Evolutionary conservation across 176 grass and related monocot genomes (phyloP).

Genomic region (Oryza glumipatula): DNA sequence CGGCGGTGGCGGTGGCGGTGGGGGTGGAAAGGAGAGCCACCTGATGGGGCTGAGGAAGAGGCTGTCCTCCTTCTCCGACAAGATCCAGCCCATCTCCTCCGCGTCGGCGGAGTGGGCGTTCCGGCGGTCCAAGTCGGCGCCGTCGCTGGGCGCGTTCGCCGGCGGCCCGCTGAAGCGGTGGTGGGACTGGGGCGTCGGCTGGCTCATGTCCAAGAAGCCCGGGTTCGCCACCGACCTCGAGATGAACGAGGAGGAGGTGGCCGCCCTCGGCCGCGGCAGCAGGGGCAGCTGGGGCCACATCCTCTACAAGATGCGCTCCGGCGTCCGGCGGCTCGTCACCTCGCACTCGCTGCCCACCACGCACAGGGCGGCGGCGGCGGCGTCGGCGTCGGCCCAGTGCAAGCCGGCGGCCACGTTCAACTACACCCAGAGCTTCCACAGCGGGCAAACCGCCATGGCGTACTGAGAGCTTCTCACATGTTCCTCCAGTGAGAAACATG

Average conservation of each 20-base stretch:
- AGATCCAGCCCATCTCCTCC: conserved; percentile 86
- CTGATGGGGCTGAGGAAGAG: conserved; percentile 74
- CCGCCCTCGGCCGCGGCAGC: conserved; percentile 63
- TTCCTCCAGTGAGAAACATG: neutral
- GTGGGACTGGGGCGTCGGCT: conserved; percentile 79
- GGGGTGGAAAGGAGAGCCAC: conserved; percentile 42
- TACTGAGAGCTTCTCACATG: conserved; percentile 4
- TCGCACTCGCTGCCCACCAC: conserved; percentile 52
- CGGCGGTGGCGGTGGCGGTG: neutral
- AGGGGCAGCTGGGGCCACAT: conserved; percentile 72
- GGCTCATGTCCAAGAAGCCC: conserved; percentile 76
- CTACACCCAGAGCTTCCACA: conserved; percentile 67
- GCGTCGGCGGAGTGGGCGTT: conserved; percentile 63
- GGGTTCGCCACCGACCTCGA: conserved; percentile 78
- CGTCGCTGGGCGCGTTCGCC: conserved; percentile 54
- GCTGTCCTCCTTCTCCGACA: conserved; percentile 88
- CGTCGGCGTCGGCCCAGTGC: conserved; percentile 26
- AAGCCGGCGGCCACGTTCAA: conserved; percentile 53
- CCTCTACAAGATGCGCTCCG: conserved; percentile 76
- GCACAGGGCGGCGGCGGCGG: conserved; percentile 16
- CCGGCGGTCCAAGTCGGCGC: conserved; percentile 67
- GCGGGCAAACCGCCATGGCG: conserved; percentile 30
- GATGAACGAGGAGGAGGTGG: conserved; percentile 97
- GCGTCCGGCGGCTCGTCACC: conserved; percentile 61
- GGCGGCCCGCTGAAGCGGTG: conserved; percentile 54